These are phyloP conservation scores for Stagonosporopsis tanaceti DNA, from an alignment of 2,329 filamentous ascomycete species.

Conservation along the genomic window DNA sequence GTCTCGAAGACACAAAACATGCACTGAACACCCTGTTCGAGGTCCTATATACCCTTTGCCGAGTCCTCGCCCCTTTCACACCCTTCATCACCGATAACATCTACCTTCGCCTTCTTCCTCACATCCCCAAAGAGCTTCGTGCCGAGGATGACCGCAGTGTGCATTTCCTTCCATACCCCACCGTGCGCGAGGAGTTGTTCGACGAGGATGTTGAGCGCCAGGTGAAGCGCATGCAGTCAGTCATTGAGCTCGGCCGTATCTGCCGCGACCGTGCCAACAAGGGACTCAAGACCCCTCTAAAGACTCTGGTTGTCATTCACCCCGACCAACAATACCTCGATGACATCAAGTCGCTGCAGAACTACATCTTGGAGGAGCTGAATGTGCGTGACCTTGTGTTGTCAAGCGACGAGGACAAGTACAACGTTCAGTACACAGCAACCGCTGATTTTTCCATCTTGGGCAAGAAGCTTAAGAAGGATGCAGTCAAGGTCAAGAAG, in stretches of 20 bases:
- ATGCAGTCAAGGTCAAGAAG: constrained; percentile 89
- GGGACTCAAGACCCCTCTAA: constrained; percentile 88
- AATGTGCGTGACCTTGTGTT: constrained; percentile 88
- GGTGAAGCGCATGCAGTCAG: constrained; percentile 90
- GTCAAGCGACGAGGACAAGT: constrained; percentile 85
- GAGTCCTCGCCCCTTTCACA: constrained; percentile 90
- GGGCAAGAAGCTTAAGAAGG: constrained; percentile 97
- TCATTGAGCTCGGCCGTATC: constrained; percentile 89
- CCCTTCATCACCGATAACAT: constrained; percentile 96
- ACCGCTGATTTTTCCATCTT: constrained; percentile 91
- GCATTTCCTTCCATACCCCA: constrained; percentile 90
- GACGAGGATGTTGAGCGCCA: constrained; percentile 85
- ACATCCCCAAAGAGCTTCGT: constrained; percentile 76
- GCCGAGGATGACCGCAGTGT: constrained; percentile 83
- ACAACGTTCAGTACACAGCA: constrained; percentile 91
- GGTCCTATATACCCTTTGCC: constrained; percentile 86
- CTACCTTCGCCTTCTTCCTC: constrained; percentile 81
- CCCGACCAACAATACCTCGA: constrained; percentile 82
- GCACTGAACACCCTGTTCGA: constrained; percentile 95
- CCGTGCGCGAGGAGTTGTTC: constrained; percentile 87
- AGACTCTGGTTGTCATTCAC: constrained; percentile 88
- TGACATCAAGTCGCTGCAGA: constrained; percentile 83
- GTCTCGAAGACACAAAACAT: constrained; percentile 83
- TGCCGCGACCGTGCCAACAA: constrained; percentile 85
- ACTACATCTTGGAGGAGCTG: constrained; percentile 90